Conservation (phyloP, 2,329 filamentous ascomycete species). For the Phialemonium atrogriseum region DNA sequence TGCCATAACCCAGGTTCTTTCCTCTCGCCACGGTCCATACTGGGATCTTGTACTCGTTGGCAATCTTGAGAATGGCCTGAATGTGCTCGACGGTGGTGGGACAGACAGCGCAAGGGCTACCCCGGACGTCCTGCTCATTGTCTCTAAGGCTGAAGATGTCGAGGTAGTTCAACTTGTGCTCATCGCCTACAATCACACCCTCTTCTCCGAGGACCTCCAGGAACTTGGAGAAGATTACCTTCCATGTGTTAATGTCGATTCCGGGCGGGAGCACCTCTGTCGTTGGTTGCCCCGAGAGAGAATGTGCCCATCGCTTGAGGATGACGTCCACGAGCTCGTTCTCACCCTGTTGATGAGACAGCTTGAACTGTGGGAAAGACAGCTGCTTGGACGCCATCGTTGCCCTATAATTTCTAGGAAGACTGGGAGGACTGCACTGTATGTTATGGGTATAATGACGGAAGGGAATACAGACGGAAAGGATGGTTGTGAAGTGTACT, state of each 20-base stretch:
- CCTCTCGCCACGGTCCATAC: conserved; percentile 20
- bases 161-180: conserved; percentile 7
- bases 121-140: conserved; percentile 6
- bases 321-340: conserved; percentile 7
- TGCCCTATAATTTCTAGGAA: too few relatives aligned
- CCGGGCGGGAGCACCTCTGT: conserved; percentile 5
- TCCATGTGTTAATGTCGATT: conserved; percentile 5
- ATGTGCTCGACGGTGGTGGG: conserved; percentile 2
- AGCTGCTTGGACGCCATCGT: conserved; percentile 3
- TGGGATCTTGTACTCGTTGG: conserved; percentile 18
- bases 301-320: conserved; percentile 6
- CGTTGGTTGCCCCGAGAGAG: conserved; percentile 6
- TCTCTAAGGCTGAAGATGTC: conserved; percentile 7
- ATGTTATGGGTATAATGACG: neutral
- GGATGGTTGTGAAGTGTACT: too few relatives aligned
- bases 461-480: neutral
- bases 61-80: conserved; percentile 2
- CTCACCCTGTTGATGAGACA: conserved; percentile 3
- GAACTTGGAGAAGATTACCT: conserved; percentile 6
- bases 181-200: conserved; percentile 3
- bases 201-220: conserved; percentile 23
- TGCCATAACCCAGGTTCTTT: conserved; percentile 8
- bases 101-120: conserved; percentile 5
- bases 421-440: neutral
- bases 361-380: conserved; percentile 5